Base-by-base conservation (phyloP, 148 eudicot genomes). In the Rhododendron williamsianum region DNA sequence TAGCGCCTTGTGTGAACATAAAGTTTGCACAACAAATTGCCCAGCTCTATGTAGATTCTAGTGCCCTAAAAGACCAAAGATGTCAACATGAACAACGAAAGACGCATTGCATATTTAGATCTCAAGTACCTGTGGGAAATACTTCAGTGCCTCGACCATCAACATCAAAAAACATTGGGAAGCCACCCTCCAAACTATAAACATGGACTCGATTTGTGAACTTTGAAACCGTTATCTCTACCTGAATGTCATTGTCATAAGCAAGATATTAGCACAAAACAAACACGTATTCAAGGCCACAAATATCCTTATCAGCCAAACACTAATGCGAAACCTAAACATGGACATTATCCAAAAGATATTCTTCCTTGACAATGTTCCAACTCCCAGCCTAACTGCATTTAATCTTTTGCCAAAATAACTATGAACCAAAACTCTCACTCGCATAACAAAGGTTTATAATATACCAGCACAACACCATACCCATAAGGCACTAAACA, bases 101-200 rank as follows among this genome's bases (percentile, higher is more conserved):
- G 43, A 73, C 0, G 13, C 8, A 38, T 25, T 49, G 52, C 35
- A 83, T 36, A 9, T 45, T 19, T 6, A 73, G 43, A 74, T 13
- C 18, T 27, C 76, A 27, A 72, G 45, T 90, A 96, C 99, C 99
- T 88, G 99, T 95, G 43, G 99, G 99, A 86, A 89, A 95, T 81
- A 96, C 74, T 72, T 94, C 95, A 8, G 90, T 89, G 78, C 98
- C 96, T 85, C 99, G 94, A 36, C 98, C 98, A 89, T 96, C 98
- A 82, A 82, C 81, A 89, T 96, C 99, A 78, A 93, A 95, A 84
- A 96, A 94, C 91, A 96, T 85, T 10, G 99, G 97, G 85, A 90
- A 87, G 83, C 93, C 92, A 86, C 94, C 98, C 86, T 96, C 99
- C 74, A 96, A 85, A 56, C 96, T 90, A 90, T 96, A 96, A 21